Conservation (phyloP, 768 basidiomycete species). For the Tephrocybe sp. region DNA sequence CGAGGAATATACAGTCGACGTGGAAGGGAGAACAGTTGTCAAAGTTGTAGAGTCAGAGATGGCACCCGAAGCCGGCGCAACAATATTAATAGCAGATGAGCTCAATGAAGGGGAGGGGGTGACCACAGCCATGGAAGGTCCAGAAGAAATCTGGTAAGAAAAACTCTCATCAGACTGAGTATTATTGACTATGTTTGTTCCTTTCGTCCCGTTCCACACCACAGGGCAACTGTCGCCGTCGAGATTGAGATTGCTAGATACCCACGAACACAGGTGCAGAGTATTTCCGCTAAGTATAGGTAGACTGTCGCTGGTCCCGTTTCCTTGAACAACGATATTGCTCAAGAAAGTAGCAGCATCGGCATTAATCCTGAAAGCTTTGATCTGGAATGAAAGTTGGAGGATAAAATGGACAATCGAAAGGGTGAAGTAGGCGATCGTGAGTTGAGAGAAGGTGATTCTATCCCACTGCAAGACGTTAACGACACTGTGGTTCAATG, state of each 20-base stretch:
- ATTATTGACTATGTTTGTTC: conserved; percentile 1
- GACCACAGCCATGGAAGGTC: too few species aligned
- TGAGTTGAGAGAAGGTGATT: conserved; percentile 64
- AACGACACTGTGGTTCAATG: neutral
- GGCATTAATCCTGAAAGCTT: conserved; percentile 64
- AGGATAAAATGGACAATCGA: conserved; percentile 63
- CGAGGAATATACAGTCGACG: conserved; percentile 10
- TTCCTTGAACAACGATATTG: conserved; percentile 46
- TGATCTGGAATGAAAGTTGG: conserved; percentile 67
- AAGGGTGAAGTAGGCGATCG: conserved; percentile 64
- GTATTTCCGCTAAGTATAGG: conserved; percentile 45
- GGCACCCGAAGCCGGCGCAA: neutral
- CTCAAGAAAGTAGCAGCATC: conserved; percentile 52
- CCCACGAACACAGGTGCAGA: conserved; percentile 56
- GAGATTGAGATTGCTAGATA: conserved; percentile 41
- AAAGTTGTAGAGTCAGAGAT: neutral
- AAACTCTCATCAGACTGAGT: conserved; percentile 1
- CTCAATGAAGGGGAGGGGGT: too few species aligned
- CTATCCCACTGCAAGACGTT: conserved; percentile 54
- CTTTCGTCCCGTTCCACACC: conserved; percentile 49
- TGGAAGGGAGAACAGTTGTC: conserved; percentile 2
- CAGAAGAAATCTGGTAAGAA: neutral
- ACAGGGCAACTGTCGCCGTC: conserved; percentile 42
- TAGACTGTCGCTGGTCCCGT: conserved; percentile 46
- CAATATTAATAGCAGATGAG: neutral